Conservation (phyloP, 2,329 filamentous ascomycete genomes). For the Aspergillus hortae region DNA sequence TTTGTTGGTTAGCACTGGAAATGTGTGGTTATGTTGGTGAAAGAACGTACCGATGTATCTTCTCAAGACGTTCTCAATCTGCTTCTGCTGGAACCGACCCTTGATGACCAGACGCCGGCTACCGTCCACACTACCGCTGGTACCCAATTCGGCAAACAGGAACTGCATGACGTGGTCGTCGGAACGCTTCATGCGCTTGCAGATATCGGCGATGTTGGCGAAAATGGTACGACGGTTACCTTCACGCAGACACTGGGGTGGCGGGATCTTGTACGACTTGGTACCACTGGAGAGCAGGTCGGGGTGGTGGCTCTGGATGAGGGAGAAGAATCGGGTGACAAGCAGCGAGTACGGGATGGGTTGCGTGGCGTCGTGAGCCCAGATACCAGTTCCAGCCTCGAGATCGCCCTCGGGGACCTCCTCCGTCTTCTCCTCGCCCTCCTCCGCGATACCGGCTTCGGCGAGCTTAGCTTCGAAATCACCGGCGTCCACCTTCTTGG, state of each 20-base stretch:
- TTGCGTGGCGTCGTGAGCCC: conserved; percentile 74
- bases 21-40: not conserved
- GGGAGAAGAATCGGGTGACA: conserved; percentile 87
- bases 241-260: conserved; percentile 97
- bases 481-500: conserved; percentile 55
- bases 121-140: conserved; percentile 91
- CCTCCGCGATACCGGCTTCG: conserved; percentile 57
- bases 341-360: conserved; percentile 81
- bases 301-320: conserved; percentile 93
- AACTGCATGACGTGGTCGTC: conserved; percentile 98
- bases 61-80: conserved; percentile 94
- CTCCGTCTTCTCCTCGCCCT: conserved; percentile 55
- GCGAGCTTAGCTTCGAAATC: conserved; percentile 68
- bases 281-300: conserved; percentile 84
- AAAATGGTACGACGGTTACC: conserved; percentile 99
- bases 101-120: conserved; percentile 94
- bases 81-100: conserved; percentile 99
- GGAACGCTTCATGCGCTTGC: conserved; percentile 98
- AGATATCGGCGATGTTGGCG: conserved; percentile 97
- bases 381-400: conserved; percentile 84
- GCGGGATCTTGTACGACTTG: conserved; percentile 98
- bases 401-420: conserved; percentile 68
- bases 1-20: not conserved
- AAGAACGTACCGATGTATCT: conserved; percentile 79
- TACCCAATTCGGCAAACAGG: conserved; percentile 97